phyloP scores from a whole-genome alignment of 371 early-diverging fungal species.

The Vairimorpha apis region DNA sequence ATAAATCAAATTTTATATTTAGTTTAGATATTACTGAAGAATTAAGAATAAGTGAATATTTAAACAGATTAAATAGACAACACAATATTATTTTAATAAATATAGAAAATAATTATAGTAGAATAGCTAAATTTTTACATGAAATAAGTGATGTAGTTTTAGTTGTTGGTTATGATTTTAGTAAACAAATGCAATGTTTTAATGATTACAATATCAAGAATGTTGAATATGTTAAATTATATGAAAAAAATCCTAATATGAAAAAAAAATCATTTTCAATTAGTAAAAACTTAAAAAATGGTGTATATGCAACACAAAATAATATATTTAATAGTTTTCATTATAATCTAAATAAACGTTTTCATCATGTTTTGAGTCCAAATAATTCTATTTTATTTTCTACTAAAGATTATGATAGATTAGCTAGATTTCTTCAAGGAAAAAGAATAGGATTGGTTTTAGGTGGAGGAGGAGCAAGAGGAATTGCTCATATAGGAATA shows the following conservation, averaged over 20 bases:
- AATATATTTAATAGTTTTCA: not conserved
- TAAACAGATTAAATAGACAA: conserved; percentile 12
- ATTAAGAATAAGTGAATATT: conserved; percentile 27
- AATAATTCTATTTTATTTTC: conserved; percentile 18
- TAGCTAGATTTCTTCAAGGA: conserved; percentile 82
- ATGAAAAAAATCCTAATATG: not conserved
- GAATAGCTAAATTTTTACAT: conserved; percentile 11
- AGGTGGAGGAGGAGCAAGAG: conserved; percentile 97
- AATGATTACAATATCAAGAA: not conserved
- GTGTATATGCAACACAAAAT: not conserved
- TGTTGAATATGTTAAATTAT: conserved; percentile 29
- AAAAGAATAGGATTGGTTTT: conserved; percentile 90
- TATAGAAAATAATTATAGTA: conserved; percentile 40
- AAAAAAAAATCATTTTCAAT: not conserved
- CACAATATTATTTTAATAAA: conserved; percentile 26
- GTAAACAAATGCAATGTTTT: not conserved
- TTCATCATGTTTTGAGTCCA: conserved; percentile 26
- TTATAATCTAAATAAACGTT: not conserved
- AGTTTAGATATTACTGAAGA: conserved; percentile 30
- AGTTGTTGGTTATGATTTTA: conserved; percentile 17
- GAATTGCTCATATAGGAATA: conserved; percentile 86
- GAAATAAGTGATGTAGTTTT: conserved; percentile 17
- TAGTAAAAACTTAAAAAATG: not conserved
- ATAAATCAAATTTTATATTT: conserved; percentile 22
- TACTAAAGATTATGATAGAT: conserved; percentile 68